These are phyloP conservation scores for Suillus weaverae DNA, from an alignment of 768 basidiomycete genomes.

Conservation along the genomic window DNA sequence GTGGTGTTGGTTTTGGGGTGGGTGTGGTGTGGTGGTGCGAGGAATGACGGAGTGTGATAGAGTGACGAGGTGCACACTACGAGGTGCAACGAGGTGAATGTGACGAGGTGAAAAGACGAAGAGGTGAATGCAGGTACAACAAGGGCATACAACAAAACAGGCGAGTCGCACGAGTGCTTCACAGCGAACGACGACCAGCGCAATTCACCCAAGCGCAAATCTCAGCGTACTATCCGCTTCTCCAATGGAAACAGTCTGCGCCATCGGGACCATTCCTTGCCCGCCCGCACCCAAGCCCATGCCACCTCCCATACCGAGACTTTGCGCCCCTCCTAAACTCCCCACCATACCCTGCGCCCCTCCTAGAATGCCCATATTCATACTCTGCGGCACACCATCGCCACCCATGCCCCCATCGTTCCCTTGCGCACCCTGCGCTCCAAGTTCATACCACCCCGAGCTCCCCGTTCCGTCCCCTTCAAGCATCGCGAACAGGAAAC, in stretches of 20 bases:
- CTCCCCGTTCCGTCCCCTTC: constrained; percentile 28
- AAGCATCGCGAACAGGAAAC: constrained; percentile 35
- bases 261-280: background rate
- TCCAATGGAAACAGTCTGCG: constrained; percentile 17
- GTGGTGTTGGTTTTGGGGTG: background rate
- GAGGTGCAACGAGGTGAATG: background rate
- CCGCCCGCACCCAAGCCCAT: background rate
- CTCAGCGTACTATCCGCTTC: constrained; percentile 30
- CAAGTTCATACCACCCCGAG: constrained; percentile 32
- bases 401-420: background rate
- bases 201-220: constrained; percentile 30
- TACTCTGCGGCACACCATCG: background rate
- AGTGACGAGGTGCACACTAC: background rate
- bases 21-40: background rate
- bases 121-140: background rate
- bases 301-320: background rate
- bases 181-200: background rate
- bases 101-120: background rate
- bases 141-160: background rate
- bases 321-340: background rate
- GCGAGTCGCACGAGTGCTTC: background rate
- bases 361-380: background rate
- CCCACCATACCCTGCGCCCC: background rate
- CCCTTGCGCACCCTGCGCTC: constrained; percentile 8
- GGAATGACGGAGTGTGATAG: background rate